Evolutionary conservation across 495 filamentous ascomycete species (phyloP).

Genomic region (Tuber melanosporum): DNA sequence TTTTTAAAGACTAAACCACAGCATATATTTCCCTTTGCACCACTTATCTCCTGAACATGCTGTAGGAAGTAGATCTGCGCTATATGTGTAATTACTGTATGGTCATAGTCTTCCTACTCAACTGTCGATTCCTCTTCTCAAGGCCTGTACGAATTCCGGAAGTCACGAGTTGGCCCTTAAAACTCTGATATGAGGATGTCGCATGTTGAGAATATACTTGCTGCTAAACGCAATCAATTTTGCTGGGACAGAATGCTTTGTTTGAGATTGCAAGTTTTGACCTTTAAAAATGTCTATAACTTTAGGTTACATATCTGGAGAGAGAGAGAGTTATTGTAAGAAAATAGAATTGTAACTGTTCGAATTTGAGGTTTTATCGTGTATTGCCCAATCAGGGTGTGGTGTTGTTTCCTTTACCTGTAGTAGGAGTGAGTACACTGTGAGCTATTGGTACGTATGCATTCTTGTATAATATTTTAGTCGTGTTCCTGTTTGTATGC

Average conservation of each 20-base stretch:
- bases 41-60: not conserved
- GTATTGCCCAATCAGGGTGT: not conserved
- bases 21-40: not conserved
- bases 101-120: not conserved
- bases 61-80: not conserved
- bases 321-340: not conserved
- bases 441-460: not conserved
- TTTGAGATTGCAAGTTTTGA: not conserved
- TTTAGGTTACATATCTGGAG: not conserved
- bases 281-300: not conserved
- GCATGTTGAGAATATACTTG: not conserved
- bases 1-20: not conserved
- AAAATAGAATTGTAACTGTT: not conserved
- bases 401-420: not conserved
- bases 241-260: not conserved
- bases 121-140: not conserved
- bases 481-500: not conserved
- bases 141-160: not conserved
- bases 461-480: not conserved
- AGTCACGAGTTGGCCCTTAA: not conserved
- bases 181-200: not conserved
- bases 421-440: not conserved
- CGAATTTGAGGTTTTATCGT: not conserved
- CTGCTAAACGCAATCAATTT: not conserved
- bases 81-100: not conserved